These are phyloP conservation scores for Pistacia atlantica DNA, from an alignment of 345 rosid species.

Conservation along the genomic window DNA sequence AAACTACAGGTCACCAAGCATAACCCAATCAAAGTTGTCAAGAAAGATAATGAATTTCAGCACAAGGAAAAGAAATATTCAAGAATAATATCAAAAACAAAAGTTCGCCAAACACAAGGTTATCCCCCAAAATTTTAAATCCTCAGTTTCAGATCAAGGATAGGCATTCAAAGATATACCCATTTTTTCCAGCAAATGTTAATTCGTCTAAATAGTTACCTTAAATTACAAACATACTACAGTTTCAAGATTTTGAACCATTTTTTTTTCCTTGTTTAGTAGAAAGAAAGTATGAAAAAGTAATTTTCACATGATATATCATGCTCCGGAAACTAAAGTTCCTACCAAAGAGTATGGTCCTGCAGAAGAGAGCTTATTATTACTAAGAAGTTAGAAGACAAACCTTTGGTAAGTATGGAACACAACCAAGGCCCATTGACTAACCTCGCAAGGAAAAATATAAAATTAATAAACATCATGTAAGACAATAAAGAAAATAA, in stretches of 20 bases:
- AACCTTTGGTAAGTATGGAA: conserved; percentile 96
- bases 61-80: neutral
- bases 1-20: neutral
- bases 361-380: neutral
- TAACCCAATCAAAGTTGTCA: neutral
- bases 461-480: conserved; percentile 9
- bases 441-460: conserved; percentile 57
- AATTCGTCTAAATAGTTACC: no score
- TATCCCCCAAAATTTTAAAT: neutral
- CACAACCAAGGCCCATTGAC: conserved; percentile 98
- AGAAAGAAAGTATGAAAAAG: neutral
- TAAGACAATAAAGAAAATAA: neutral
- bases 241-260: neutral
- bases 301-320: neutral
- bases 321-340: neutral
- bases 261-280: neutral
- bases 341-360: neutral
- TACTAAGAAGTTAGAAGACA: conserved; percentile 33
- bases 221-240: neutral
- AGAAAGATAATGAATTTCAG: neutral
- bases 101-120: neutral
- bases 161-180: conserved; percentile 3
- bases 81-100: neutral
- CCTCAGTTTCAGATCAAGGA: neutral
- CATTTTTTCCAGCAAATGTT: no score